These are phyloP conservation scores for Phlebiopsis gigantea DNA, from an alignment of 768 basidiomycete genomes.

Conservation along the genomic window DNA sequence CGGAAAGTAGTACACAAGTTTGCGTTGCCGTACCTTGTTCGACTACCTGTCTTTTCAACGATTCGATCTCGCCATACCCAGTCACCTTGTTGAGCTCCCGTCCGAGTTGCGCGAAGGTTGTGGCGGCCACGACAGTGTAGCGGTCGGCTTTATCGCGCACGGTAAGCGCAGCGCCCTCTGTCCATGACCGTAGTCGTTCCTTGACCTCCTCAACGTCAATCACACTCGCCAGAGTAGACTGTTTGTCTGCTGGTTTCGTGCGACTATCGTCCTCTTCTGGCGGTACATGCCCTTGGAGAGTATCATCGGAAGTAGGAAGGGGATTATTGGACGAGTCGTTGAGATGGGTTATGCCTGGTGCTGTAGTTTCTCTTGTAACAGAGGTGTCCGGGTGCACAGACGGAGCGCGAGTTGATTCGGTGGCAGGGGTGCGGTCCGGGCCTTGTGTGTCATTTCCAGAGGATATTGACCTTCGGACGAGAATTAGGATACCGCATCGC, in stretches of 20 bases:
- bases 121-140: conserved; percentile 51
- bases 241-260: neutral
- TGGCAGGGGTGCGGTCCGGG: neutral
- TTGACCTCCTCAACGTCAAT: conserved; percentile 10
- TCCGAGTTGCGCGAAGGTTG: conserved; percentile 69
- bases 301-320: no score
- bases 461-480: neutral
- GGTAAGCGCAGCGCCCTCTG: conserved; percentile 28
- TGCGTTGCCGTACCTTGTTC: conserved; percentile 60
- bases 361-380: no score
- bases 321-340: no score
- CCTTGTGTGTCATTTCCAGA: neutral
- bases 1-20: neutral
- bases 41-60: conserved; percentile 69
- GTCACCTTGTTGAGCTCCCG: conserved; percentile 79
- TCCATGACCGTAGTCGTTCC: conserved; percentile 37
- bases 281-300: no score
- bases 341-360: no score
- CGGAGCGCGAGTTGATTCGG: neutral
- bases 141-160: conserved; percentile 52
- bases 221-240: neutral
- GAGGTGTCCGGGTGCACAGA: no score
- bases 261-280: no score
- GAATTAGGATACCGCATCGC: neutral
- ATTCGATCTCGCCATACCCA: conserved; percentile 89